phyloP scores from a whole-genome alignment of 305 asterid species.

The Fraxinus xanthoxyloides region DNA sequence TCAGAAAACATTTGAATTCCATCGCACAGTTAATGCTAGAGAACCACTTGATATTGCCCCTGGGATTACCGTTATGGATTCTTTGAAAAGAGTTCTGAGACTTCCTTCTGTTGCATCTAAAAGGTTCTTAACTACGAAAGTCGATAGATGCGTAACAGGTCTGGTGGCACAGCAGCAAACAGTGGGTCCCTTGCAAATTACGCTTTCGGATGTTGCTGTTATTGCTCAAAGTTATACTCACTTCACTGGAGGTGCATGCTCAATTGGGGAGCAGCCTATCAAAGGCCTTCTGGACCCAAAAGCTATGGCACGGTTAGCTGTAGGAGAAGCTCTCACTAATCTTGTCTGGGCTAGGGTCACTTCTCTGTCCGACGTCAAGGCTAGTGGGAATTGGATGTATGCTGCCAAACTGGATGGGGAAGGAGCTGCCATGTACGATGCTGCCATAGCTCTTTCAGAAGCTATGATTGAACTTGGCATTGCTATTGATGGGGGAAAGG shows the following conservation, averaged over 20 bases:
- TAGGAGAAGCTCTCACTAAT: slow-evolving; percentile 92
- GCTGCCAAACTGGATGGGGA: slow-evolving; percentile 87
- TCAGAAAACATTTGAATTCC: slow-evolving; percentile 81
- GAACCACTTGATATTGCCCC: slow-evolving; percentile 94
- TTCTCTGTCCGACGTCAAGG: slow-evolving; percentile 83
- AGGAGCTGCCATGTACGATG: slow-evolving; percentile 96
- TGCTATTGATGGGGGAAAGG: slow-evolving; percentile 96
- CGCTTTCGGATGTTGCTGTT: slow-evolving; percentile 92
- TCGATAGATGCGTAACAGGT: slow-evolving; percentile 95
- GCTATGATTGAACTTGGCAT: slow-evolving; percentile 92
- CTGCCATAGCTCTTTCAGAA: slow-evolving; percentile 82
- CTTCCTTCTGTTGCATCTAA: slow-evolving; percentile 92
- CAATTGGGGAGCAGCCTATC: slow-evolving; percentile 88
- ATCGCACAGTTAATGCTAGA: slow-evolving; percentile 37
- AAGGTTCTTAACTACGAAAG: slow-evolving; percentile 90
- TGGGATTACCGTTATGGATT: slow-evolving; percentile 60
- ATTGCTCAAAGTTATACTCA: slow-evolving; percentile 78
- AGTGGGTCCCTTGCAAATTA: slow-evolving; percentile 89
- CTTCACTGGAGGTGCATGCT: slow-evolving; percentile 80
- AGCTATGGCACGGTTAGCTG: slow-evolving; percentile 90
- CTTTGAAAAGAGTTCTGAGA: slow-evolving; percentile 72
- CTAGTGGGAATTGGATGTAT: slow-evolving; percentile 94
- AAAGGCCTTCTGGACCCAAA: slow-evolving; percentile 87
- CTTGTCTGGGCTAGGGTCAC: slow-evolving; percentile 93
- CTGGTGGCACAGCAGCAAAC: slow-evolving; percentile 99